A percentile compares a stretch with the other conserved stretches of the same genome.
Evolutionary conservation across 495 filamentous ascomycete species (phyloP).

Genomic region (Parathielavia appendiculata): DNA sequence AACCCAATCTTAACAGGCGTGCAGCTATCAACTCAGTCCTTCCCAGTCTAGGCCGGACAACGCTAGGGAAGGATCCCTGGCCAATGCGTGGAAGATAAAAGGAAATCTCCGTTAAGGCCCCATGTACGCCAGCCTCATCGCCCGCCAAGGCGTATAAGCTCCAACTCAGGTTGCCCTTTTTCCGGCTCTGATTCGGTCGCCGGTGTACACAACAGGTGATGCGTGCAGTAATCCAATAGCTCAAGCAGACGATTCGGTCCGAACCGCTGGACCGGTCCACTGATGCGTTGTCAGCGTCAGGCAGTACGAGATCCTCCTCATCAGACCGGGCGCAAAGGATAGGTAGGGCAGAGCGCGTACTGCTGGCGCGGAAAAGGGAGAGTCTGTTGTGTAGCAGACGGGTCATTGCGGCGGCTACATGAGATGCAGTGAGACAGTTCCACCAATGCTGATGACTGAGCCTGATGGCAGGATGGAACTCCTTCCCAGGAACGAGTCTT

Average conservation of each 20-base stretch:
- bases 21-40: no score
- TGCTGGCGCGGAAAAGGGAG: neutral
- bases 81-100: neutral
- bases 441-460: neutral
- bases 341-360: neutral
- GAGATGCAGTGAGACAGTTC: slow-evolving; percentile 8
- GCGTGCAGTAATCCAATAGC: neutral
- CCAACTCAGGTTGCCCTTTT: neutral
- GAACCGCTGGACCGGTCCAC: slow-evolving; percentile 1
- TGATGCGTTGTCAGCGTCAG: neutral
- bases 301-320: neutral
- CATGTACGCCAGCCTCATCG: slow-evolving; percentile 3
- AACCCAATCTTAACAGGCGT: neutral
- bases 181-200: slow-evolving; percentile 8
- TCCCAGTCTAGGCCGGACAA: no score
- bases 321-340: neutral
- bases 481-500: neutral
- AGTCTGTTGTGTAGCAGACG: slow-evolving; percentile 2
- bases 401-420: slow-evolving; percentile 8
- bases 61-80: neutral
- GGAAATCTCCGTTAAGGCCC: neutral
- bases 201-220: neutral
- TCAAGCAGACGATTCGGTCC: slow-evolving; percentile 7
- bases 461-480: slow-evolving; percentile 1
- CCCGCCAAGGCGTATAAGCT: neutral